phyloP scores from a whole-genome alignment of 2,329 filamentous ascomycete genomes.

The Claviceps quebecensis region DNA sequence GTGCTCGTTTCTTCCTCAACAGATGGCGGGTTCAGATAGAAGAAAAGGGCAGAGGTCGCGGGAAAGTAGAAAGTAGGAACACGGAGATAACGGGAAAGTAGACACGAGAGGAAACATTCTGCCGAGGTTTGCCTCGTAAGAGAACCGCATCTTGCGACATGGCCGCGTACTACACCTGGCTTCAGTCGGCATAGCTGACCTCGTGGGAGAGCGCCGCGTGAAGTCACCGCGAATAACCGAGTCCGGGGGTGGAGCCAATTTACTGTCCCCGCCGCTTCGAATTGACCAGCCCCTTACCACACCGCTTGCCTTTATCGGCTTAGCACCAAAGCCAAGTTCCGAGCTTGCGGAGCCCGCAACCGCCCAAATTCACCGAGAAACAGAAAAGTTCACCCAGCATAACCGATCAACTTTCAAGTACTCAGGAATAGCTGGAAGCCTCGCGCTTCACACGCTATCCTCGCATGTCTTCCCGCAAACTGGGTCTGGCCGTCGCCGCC shows the following conservation, averaged over 20 bases:
- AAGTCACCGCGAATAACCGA: constrained; percentile 24
- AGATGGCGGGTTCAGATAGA: background rate
- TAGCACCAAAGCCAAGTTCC: background rate
- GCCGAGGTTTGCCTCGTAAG: no score
- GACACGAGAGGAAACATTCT: background rate
- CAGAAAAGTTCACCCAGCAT: background rate
- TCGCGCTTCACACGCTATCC: background rate
- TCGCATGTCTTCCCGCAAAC: constrained; percentile 19
- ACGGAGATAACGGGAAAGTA: background rate
- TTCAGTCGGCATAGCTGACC: constrained; percentile 23
- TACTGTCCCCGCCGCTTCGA: no score
- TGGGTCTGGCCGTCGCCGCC: constrained; percentile 17
- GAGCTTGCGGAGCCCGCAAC: background rate
- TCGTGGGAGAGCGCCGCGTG: constrained; percentile 6
- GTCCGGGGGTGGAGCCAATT: background rate
- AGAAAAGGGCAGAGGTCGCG: background rate
- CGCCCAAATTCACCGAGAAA: background rate
- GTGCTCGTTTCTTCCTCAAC: no score
- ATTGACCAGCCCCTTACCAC: background rate
- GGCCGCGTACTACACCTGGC: constrained; percentile 10
- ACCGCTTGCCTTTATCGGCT: constrained; percentile 1
- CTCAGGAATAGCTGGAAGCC: no score
- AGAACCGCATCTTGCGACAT: background rate
- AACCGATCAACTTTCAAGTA: no score
- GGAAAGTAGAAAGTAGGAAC: background rate